Conservation (phyloP, 306 rosid genomes). For the Quercus cerris region DNA sequence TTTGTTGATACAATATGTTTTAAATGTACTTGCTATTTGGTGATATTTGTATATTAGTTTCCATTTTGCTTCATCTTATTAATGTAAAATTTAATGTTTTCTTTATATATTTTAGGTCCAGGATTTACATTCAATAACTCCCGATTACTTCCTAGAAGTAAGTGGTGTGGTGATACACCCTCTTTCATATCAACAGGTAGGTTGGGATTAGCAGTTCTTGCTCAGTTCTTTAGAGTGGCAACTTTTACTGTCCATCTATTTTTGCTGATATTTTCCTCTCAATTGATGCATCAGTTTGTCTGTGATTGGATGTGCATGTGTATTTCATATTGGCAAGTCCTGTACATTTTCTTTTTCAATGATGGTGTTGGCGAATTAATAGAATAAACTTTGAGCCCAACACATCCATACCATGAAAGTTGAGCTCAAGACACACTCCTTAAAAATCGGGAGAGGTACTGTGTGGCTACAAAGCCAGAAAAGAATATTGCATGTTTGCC, state of each 20-base stretch:
- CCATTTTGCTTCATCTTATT: background rate
- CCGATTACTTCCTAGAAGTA: conserved; percentile 82
- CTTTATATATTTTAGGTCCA: conserved; percentile 65
- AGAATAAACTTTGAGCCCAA: too few species aligned
- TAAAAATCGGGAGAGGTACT: background rate
- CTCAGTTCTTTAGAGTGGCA: background rate
- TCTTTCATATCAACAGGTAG: conserved; percentile 97
- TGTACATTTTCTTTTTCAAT: too few species aligned
- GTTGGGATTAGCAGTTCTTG: conserved; percentile 19
- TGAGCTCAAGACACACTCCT: background rate
- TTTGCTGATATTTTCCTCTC: background rate
- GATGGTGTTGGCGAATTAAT: too few species aligned
- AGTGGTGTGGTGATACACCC: conserved; percentile 97
- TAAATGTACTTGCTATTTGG: background rate
- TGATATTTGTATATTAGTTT: background rate
- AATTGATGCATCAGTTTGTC: background rate
- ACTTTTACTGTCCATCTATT: background rate
- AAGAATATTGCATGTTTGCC: background rate
- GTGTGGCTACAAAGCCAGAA: background rate
- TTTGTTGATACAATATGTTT: background rate
- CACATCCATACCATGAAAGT: too few species aligned
- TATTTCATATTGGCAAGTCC: background rate
- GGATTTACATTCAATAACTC: conserved; percentile 90
- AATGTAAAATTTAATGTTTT: background rate
- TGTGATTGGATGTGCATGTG: background rate